Evolutionary conservation across 2,329 filamentous ascomycete species (phyloP).

Genomic region (Botrytis fragariae): DNA sequence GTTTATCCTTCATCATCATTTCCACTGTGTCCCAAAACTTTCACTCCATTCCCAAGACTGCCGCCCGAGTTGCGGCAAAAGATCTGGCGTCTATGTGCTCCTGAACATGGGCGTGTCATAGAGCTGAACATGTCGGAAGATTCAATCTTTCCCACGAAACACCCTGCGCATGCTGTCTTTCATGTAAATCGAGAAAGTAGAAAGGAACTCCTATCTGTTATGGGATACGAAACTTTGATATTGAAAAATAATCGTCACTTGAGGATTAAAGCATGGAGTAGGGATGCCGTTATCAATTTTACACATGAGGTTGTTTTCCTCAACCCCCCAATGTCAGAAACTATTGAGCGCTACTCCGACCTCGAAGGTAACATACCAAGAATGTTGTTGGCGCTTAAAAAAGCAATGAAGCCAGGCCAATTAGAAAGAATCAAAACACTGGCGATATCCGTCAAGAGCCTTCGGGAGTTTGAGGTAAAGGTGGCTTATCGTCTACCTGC

Average conservation of each 20-base stretch:
- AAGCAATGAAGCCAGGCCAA: background rate
- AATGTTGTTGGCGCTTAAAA: background rate
- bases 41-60: background rate
- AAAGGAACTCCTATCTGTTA: background rate
- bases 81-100: background rate
- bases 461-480: background rate
- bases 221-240: background rate
- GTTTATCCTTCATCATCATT: background rate
- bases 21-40: background rate
- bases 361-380: background rate
- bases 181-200: background rate
- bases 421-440: background rate
- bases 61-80: background rate
- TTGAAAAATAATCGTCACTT: background rate
- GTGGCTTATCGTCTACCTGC: background rate
- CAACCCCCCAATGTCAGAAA: background rate
- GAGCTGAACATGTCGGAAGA: background rate
- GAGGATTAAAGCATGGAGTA: background rate
- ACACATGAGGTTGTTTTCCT: background rate
- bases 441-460: background rate
- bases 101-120: background rate
- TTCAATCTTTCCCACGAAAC: background rate
- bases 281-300: background rate
- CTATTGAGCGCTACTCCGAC: fast-evolving
- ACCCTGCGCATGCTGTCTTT: background rate